Percentiles rank a stretch among this genome's conserved stretches.
Evolutionary conservation across 1,284 basidiomycete genomes (phyloP).

Genomic region (Polyporus tsugae): DNA sequence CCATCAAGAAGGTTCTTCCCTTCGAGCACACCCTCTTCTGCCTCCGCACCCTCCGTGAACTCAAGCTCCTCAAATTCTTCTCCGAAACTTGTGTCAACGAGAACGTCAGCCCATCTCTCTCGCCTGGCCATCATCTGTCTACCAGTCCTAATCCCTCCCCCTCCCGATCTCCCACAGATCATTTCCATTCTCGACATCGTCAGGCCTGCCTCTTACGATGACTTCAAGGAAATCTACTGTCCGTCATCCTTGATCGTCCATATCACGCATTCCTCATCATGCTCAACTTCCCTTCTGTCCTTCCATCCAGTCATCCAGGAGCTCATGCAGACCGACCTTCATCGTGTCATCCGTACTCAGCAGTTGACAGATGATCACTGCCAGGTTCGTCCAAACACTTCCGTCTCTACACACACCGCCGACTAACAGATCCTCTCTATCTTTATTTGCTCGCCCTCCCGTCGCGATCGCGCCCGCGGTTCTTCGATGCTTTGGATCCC

Average conservation of each 20-base stretch:
- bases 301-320: conserved; percentile 78
- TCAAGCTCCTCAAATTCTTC: conserved; percentile 87
- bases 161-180: conserved; percentile 56
- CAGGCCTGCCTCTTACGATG: conserved; percentile 77
- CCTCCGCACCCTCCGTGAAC: conserved; percentile 78
- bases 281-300: conserved; percentile 10
- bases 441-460: background rate
- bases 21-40: conserved; percentile 87
- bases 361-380: conserved; percentile 91
- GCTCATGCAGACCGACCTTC: conserved; percentile 91
- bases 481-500: background rate
- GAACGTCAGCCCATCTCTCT: conserved; percentile 53
- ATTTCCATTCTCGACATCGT: conserved; percentile 90
- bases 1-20: conserved; percentile 86
- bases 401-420: conserved; percentile 16
- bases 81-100: conserved; percentile 84
- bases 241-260: conserved; percentile 36
- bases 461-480: background rate
- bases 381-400: conserved; percentile 55
- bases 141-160: background rate
- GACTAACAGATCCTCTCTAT: conserved; percentile 16
- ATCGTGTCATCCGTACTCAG: conserved; percentile 91
- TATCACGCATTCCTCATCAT: background rate
- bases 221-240: conserved; percentile 89
- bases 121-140: background rate